These are phyloP conservation scores for Mycena vitilis DNA, from an alignment of 768 basidiomycete genomes.

Conservation along the genomic window DNA sequence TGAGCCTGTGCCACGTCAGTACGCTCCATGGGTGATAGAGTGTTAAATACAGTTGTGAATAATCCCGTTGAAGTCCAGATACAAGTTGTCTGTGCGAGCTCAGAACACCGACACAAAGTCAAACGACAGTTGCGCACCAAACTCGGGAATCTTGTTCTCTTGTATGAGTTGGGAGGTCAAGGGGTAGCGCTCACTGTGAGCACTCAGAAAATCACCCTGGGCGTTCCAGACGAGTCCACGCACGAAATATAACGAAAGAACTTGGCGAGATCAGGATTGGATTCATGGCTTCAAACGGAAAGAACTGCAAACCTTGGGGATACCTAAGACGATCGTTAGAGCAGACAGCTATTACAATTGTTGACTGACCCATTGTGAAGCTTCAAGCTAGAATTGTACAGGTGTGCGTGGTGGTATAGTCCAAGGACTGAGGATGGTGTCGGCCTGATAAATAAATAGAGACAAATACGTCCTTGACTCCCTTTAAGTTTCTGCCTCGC, in stretches of 20 bases:
- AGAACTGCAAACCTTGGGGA: slow-evolving; percentile 67
- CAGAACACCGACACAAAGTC: slow-evolving; percentile 20
- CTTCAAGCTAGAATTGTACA: slow-evolving; percentile 6
- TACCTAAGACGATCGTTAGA: slow-evolving; percentile 52
- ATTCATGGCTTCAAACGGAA: slow-evolving; percentile 10
- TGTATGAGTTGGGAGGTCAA: slow-evolving; percentile 97
- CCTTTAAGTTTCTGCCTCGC: no score
- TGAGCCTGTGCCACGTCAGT: slow-evolving; percentile 66
- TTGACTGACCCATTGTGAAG: slow-evolving; percentile 28
- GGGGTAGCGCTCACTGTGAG: slow-evolving; percentile 90
- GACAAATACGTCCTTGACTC: no score
- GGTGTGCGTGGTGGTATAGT: background rate
- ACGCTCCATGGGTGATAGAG: background rate
- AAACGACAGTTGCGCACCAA: slow-evolving; percentile 66
- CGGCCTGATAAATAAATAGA: no score
- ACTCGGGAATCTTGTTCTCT: slow-evolving; percentile 99
- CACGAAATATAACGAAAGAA: slow-evolving; percentile 98
- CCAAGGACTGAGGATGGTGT: no score
- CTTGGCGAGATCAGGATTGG: slow-evolving; percentile 52
- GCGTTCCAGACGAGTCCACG: slow-evolving; percentile 42
- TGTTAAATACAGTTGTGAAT: slow-evolving; percentile 78
- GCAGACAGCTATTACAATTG: background rate
- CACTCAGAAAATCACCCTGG: slow-evolving; percentile 16
- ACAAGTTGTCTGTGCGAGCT: slow-evolving; percentile 76
- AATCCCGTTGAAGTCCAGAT: slow-evolving; percentile 95